Evolutionary conservation across 208 protist genomes (phyloP).

Genomic region (Leishmania major): DNA sequence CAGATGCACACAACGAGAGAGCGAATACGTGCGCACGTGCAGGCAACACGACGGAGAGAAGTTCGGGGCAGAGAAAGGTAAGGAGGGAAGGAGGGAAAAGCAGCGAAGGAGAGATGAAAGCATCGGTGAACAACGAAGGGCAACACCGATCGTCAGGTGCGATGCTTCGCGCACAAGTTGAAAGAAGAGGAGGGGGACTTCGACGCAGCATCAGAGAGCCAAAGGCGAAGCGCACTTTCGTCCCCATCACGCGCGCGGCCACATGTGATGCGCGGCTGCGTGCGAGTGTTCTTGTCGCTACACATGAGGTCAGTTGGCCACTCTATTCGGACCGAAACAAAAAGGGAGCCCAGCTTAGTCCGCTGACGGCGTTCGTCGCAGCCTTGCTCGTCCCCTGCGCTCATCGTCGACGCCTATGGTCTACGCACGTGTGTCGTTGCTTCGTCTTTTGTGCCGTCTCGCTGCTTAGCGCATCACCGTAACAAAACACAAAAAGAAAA

Average conservation of each 20-base stretch:
- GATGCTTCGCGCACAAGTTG: not conserved
- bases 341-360: too few relatives aligned
- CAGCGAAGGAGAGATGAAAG: not conserved
- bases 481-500: conserved; percentile 4
- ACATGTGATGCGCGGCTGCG: not conserved
- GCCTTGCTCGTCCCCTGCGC: too few relatives aligned
- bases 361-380: too few relatives aligned
- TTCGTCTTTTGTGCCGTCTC: not conserved
- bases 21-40: not conserved
- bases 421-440: not conserved
- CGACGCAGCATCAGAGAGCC: not conserved
- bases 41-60: not conserved
- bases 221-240: not conserved
- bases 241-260: not conserved
- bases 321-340: too few relatives aligned
- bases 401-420: not conserved
- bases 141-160: not conserved
- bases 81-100: too few relatives aligned
- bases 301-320: not conserved
- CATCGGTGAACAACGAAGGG: not conserved
- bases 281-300: not conserved
- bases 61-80: not conserved
- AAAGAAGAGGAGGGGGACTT: not conserved
- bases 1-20: not conserved
- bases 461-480: not conserved